phyloP scores from a whole-genome alignment of 2,329 filamentous ascomycete species.

The Harringtonia aguacate region DNA sequence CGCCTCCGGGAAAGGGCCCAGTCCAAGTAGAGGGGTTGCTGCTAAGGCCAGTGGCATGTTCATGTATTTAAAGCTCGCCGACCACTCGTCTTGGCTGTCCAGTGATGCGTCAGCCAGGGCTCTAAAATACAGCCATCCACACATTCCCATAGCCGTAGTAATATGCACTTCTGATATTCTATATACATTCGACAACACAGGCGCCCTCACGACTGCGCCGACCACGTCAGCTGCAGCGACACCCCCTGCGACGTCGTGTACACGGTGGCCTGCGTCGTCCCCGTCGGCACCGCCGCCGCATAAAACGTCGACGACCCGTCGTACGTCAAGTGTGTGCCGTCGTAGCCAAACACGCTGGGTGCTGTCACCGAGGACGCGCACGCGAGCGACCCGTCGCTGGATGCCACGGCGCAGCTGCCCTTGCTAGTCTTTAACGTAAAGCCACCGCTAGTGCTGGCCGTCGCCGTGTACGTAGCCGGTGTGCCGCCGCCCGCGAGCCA shows the following conservation, averaged over 20 bases:
- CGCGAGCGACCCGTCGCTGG: slow-evolving; percentile 7
- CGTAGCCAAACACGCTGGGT: slow-evolving; percentile 14
- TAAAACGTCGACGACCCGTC: slow-evolving; percentile 12
- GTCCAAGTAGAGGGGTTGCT: too few relatives aligned
- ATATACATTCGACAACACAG: too few relatives aligned
- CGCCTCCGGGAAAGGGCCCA: too few relatives aligned
- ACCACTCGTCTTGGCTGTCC: too few relatives aligned
- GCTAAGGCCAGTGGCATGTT: too few relatives aligned
- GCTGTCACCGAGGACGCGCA: slow-evolving; percentile 11
- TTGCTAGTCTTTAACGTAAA: slow-evolving; percentile 16
- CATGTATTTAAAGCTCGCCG: too few relatives aligned
- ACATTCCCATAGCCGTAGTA: too few relatives aligned
- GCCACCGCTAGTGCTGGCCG: slow-evolving; percentile 11
- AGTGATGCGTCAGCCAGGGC: too few relatives aligned
- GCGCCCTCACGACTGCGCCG: too few relatives aligned
- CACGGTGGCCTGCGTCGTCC: slow-evolving; percentile 13
- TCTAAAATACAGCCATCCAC: too few relatives aligned
- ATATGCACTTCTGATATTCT: too few relatives aligned
- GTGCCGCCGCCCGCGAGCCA: slow-evolving; percentile 18
- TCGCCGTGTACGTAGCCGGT: slow-evolving; percentile 17
- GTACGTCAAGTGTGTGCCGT: slow-evolving; percentile 16
- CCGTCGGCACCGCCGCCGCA: slow-evolving; percentile 12
- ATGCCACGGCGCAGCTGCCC: slow-evolving; percentile 12
- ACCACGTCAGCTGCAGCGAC: slow-evolving; percentile 15
- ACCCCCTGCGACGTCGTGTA: slow-evolving; percentile 13